These are phyloP conservation scores for Pseudisothecium myosuroides DNA, from an alignment of 225 moss, liverwort and hornwort genomes.

Conservation along the genomic window DNA sequence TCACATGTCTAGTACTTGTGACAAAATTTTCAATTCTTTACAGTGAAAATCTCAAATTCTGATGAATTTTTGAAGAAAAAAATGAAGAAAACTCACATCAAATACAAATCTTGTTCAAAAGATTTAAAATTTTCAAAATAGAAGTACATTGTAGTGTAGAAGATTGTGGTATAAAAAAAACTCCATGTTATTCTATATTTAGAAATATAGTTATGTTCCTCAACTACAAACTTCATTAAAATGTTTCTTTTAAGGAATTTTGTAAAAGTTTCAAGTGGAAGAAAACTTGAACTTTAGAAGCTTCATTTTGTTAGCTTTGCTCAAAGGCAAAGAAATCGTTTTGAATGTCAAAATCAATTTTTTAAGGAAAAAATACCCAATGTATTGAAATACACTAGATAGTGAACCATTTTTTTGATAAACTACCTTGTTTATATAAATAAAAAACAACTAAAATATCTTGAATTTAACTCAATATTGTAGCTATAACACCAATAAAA, in stretches of 20 bases:
- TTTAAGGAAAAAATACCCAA: background rate
- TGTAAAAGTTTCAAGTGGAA: background rate
- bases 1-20: too few species aligned
- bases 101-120: background rate
- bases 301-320: background rate
- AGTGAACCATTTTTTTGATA: background rate
- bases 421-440: rapidly evolving
- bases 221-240: background rate
- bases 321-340: background rate
- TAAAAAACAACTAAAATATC: background rate
- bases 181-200: background rate
- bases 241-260: background rate
- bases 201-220: background rate
- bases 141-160: background rate
- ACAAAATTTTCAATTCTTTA: too few species aligned
- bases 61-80: too few species aligned
- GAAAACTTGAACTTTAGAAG: background rate
- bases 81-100: too few species aligned
- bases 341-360: background rate
- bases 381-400: background rate
- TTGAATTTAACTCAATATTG: background rate
- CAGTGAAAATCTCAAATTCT: too few species aligned
- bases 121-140: background rate
- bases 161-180: background rate
- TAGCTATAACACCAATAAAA: background rate